Base-by-base conservation (phyloP, 2,329 filamentous ascomycete species). In the Aspergillus niger region DNA sequence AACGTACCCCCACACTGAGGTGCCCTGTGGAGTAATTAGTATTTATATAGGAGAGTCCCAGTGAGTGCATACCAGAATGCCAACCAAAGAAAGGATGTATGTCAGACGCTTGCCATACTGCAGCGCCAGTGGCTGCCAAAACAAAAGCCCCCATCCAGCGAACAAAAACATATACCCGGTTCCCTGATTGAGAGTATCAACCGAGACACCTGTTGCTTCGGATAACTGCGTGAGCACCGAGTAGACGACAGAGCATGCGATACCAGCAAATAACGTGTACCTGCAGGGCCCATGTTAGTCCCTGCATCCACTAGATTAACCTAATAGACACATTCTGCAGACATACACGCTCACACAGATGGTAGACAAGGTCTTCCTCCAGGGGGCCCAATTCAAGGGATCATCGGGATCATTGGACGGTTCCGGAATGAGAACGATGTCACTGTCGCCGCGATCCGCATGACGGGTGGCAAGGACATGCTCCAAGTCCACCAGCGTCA, bases 41-140 rank as follows among this genome's bases (percentile, higher is more conserved):
- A 22, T 26, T 47, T 22, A 41, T 28, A n/a, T 2, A 20, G 17
- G 17, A 13, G 8, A 36, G 11, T 32, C 2, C 13, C 17, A 2
- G 5, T 20, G 20, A 15, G 24, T 11, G 17, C 73, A 64, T 60
- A 76, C 74, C 62, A 76, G 48, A 6, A 70, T 68, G 5, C 74
- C 74, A 13, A 68, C 47, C 51, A 76, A 52, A 0, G 75, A 77
- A 3, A 76, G 8, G 5, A 77, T 44, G 58, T 74, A 77, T 0
- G 72, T 74, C 57, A 74, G 60, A 5, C 75, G 69, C 60, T 77
- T 76, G 22, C 79, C 80, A 67, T 77, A 81, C 47, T 79, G 76
- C 63, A 80, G 65, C 2, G 80, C 77, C 56, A 81, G 75, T 0
- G 80, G 78, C 61, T 82, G 80, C 80, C 80, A 82, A 53, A 81